Conservation (phyloP, 345 rosid genomes). For the Salix koriyanagi region DNA sequence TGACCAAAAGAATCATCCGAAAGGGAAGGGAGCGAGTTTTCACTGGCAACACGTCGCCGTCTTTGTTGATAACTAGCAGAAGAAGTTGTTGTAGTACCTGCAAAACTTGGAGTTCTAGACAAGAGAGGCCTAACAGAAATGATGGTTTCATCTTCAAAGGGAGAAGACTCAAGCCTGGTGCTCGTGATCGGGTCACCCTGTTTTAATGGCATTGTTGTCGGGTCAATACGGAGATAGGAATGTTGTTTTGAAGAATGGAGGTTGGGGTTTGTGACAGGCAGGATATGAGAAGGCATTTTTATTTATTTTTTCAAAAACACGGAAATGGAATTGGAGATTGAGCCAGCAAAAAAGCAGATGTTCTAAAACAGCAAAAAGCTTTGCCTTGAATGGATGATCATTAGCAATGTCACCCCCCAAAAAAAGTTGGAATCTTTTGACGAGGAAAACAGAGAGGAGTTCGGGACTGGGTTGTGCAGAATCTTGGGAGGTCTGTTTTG, state of each 20-base stretch:
- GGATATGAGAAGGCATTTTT: constrained; percentile 9
- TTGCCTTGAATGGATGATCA: too few species aligned
- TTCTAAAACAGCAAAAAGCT: too few species aligned
- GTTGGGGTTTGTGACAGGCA: constrained; percentile 6
- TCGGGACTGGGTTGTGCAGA: too few species aligned
- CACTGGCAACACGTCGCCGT: constrained; percentile 56
- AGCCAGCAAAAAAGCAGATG: too few species aligned
- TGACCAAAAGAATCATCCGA: constrained; percentile 16
- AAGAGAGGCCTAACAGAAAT: constrained; percentile 46
- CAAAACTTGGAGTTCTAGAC: constrained; percentile 48
- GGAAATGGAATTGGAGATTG: too few species aligned
- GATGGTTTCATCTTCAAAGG: constrained; percentile 38
- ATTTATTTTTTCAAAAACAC: too few species aligned
- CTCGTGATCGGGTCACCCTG: constrained; percentile 34
- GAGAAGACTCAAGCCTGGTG: constrained; percentile 42
- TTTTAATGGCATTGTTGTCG: background rate
- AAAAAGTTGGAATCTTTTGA: too few species aligned
- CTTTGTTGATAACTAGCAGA: constrained; percentile 44
- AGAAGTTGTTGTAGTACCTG: constrained; percentile 19
- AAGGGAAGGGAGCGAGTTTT: constrained; percentile 46
- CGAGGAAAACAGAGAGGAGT: too few species aligned
- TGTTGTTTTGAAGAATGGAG: background rate
- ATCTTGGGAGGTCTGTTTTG: too few species aligned
- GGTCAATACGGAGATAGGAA: background rate
- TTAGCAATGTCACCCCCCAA: too few species aligned